Evolutionary conservation across 768 basidiomycete genomes (phyloP), one percentile per base, ranked within the genome.

Genomic region (Xerocomellus intermedius): DNA sequence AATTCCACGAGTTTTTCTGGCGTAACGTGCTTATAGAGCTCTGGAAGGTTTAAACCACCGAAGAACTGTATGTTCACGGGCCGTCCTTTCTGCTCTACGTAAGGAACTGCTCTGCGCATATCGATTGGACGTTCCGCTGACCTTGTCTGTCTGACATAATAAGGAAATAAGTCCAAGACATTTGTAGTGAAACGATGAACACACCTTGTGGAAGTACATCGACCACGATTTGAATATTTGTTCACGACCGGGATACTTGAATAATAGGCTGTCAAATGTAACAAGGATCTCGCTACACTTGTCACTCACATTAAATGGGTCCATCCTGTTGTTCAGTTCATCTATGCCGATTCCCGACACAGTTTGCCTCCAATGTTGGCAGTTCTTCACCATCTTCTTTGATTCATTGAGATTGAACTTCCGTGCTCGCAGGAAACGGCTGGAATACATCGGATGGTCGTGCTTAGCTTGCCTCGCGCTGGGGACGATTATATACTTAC

Each of bases 381-480:
- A 86, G 45, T 85, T 82, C 50, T 66, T 69, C 39, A 89, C 72
- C 88, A 89, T 89, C 55, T 71, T 77, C 68, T 84, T 86, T 0
- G 86, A 69, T 44, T 82, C 79, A 35, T 68, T 73, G 13, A 86
- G 55, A 62, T 83, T 78, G 61, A 82, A 89, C 57, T 82, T 82
- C 3, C 88, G 83, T 10, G 88, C 88, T 35, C 84, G 81, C n/a
- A 91, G 69, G 62, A 89, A 91, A n/a, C 88, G 82, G 52, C 88
- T 90, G 58, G 6, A 60, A 43, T 42, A 13, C 16, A 46, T 44
- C 28, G 19, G 30, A 46, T 10, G 39, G 19, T 38, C 30, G 10
- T 32, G 30, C 38, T 67, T 41, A 62, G 57, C 50, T 36, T 42
- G 26, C 17, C 32, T 46, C 14, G 38, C 9, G 9, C 24, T 26